Evolutionary conservation across 495 filamentous ascomycete genomes (phyloP).

Genomic region (Bryoglossum gracile): DNA sequence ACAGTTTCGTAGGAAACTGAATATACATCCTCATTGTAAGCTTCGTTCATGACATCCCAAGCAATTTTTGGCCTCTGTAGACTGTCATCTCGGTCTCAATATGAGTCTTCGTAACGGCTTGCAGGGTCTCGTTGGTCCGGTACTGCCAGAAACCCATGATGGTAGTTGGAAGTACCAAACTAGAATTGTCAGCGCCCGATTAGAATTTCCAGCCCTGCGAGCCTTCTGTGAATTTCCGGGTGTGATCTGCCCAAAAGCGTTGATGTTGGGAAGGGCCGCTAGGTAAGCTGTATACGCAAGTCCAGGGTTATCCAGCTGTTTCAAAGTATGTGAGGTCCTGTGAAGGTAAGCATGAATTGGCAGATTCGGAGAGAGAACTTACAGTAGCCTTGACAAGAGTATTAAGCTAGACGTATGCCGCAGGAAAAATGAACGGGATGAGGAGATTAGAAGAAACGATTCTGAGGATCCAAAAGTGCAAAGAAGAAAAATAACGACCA

Average conservation of each 20-base stretch:
- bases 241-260: slow-evolving; percentile 45
- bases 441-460: slow-evolving; percentile 2
- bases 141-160: slow-evolving; percentile 46
- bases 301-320: slow-evolving; percentile 38
- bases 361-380: not conserved
- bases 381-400: slow-evolving; percentile 30
- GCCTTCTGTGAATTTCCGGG: slow-evolving; percentile 32
- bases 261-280: slow-evolving; percentile 25
- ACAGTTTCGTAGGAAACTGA: slow-evolving; percentile 56
- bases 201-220: slow-evolving; percentile 5
- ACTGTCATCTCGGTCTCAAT: slow-evolving; percentile 47
- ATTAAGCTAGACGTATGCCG: slow-evolving; percentile 31
- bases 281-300: slow-evolving; percentile 31
- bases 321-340: slow-evolving; percentile 42
- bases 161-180: slow-evolving; percentile 58
- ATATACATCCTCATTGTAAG: slow-evolving; percentile 49
- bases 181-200: slow-evolving; percentile 37
- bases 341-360: not conserved
- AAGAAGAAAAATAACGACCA: not conserved
- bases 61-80: slow-evolving; percentile 55
- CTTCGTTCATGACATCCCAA: slow-evolving; percentile 63
- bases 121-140: slow-evolving; percentile 49
- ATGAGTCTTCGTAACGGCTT: slow-evolving; percentile 49
- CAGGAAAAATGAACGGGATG: slow-evolving; percentile 5
- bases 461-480: not conserved